These are phyloP conservation scores for Lachancea nothofagi DNA, from an alignment of 805 yeast species.

Conservation along the genomic window DNA sequence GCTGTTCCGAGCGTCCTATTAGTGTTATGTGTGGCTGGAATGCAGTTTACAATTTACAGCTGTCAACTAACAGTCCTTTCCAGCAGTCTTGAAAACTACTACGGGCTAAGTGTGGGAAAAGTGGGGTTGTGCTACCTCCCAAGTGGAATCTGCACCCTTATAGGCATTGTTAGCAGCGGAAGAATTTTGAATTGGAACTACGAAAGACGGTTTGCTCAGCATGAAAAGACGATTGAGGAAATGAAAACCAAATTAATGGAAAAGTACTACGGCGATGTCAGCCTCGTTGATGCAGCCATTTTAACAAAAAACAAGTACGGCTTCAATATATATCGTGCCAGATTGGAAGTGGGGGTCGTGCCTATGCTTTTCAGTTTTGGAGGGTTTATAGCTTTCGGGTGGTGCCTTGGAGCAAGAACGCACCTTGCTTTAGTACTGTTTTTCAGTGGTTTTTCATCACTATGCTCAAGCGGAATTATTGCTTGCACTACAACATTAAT, in stretches of 20 bases:
- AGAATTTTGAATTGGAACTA: conserved; percentile 45
- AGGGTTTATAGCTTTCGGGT: conserved; percentile 55
- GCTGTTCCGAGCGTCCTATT: conserved; percentile 40
- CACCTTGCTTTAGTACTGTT: conserved; percentile 53
- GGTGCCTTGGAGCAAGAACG: conserved; percentile 54
- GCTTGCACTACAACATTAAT: conserved; percentile 58
- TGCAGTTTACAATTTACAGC: conserved; percentile 67
- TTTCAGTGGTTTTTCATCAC: conserved; percentile 50
- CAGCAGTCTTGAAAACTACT: conserved; percentile 44
- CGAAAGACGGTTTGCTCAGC: conserved; percentile 17
- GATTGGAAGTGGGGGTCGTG: conserved; percentile 43
- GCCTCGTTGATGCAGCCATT: conserved; percentile 18
- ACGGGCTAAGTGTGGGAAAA: conserved; percentile 46
- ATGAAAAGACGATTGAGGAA: conserved; percentile 20
- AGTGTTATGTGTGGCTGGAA: conserved; percentile 50
- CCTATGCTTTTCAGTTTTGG: conserved; percentile 39
- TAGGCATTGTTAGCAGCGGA: conserved; percentile 59
- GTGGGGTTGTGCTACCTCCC: conserved; percentile 75
- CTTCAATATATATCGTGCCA: conserved; percentile 50
- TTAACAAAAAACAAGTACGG: conserved; percentile 29
- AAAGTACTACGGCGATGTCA: conserved; percentile 17
- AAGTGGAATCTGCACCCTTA: conserved; percentile 60
- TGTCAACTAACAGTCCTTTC: conserved; percentile 62
- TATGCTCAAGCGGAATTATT: conserved; percentile 50
- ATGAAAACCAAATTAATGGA: conserved; percentile 14